Evolutionary conservation across 305 asterid species (phyloP).

Genomic region (Withania somnifera): DNA sequence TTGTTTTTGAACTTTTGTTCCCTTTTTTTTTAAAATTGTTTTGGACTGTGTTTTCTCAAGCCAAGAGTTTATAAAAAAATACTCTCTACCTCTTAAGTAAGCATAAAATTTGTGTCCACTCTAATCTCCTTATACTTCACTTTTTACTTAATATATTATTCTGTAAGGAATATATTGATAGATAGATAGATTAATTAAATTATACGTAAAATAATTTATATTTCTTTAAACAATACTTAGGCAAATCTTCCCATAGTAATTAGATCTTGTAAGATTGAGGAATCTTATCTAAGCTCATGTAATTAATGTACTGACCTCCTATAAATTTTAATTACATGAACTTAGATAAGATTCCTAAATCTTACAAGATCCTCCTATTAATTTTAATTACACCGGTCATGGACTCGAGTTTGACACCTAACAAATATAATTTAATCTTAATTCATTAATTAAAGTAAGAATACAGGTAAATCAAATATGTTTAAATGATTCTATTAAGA

Average conservation of each 20-base stretch:
- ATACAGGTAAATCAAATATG: not conserved
- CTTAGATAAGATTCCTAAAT: too few relatives aligned
- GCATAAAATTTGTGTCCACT: too few relatives aligned
- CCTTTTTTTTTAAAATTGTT: too few relatives aligned
- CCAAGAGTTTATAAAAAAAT: too few relatives aligned
- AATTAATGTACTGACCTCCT: not conserved
- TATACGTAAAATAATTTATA: not conserved
- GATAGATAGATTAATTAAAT: too few relatives aligned
- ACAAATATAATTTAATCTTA: not conserved
- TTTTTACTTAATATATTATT: too few relatives aligned
- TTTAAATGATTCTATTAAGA: not conserved
- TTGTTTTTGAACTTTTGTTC: too few relatives aligned
- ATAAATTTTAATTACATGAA: not conserved
- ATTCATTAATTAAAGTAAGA: not conserved
- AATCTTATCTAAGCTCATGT: not conserved
- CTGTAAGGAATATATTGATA: too few relatives aligned
- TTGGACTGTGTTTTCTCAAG: too few relatives aligned
- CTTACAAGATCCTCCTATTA: not conserved
- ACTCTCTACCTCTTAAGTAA: too few relatives aligned
- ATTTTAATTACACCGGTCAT: not conserved
- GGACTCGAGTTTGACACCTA: not conserved
- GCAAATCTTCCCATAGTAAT: not conserved
- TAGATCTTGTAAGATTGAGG: not conserved
- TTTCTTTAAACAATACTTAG: not conserved
- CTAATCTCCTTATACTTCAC: too few relatives aligned